Evolutionary conservation across 2,329 filamentous ascomycete genomes (phyloP).

Genomic region (Alternaria longipes): DNA sequence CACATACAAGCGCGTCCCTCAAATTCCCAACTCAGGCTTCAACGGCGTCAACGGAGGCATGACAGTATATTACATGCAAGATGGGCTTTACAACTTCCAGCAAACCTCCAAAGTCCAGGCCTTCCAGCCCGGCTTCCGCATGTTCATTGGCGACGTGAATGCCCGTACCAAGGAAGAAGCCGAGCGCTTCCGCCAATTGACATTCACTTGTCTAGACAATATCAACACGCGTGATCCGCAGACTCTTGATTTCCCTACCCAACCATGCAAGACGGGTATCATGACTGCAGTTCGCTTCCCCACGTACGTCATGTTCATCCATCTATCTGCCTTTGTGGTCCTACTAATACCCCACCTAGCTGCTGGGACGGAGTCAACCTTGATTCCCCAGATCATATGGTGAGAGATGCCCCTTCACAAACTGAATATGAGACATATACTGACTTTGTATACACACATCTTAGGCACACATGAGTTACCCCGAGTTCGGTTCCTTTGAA

Average conservation of each 20-base stretch:
- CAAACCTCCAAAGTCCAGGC: constrained; percentile 52
- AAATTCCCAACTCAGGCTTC: constrained; percentile 42
- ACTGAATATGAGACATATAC: too few relatives aligned
- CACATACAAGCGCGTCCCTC: constrained; percentile 38
- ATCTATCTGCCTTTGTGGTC: not conserved
- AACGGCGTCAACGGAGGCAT: constrained; percentile 36
- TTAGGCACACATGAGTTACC: constrained; percentile 29
- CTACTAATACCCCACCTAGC: constrained; percentile 3
- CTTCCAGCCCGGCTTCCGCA: constrained; percentile 49
- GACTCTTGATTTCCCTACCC: constrained; percentile 52
- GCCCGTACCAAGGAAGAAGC: constrained; percentile 42
- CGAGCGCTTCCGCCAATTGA: constrained; percentile 55
- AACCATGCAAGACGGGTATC: constrained; percentile 54
- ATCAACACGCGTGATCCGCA: constrained; percentile 53
- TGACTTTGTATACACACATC: too few relatives aligned
- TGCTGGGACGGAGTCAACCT: constrained; percentile 39
- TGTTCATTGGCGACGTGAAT: constrained; percentile 43
- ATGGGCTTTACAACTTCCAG: constrained; percentile 37
- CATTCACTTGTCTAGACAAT: constrained; percentile 56
- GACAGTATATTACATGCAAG: constrained; percentile 45
- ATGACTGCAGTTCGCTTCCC: constrained; percentile 56
- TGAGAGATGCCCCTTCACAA: too few relatives aligned
- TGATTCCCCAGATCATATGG: constrained; percentile 47
- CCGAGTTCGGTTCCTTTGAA: constrained; percentile 35
- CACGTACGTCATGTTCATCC: constrained; percentile 18